Conservation (phyloP, 2,329 filamentous ascomycete genomes). For the Sclerotinia sclerotiorum region DNA sequence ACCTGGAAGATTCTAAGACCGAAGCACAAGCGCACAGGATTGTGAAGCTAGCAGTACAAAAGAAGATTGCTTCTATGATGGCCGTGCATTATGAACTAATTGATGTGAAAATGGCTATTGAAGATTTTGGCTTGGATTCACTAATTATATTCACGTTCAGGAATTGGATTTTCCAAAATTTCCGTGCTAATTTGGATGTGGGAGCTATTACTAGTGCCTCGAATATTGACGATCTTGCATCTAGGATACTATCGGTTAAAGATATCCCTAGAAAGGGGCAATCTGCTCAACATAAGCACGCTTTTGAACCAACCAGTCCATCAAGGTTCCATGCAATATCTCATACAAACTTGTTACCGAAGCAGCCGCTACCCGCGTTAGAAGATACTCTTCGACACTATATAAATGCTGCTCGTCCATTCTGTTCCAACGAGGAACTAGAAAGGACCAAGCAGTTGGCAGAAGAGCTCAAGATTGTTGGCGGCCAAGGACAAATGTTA, state of each 20-base stretch:
- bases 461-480: background rate
- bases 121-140: slow-evolving; percentile 11
- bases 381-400: background rate
- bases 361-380: background rate
- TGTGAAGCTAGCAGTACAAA: background rate
- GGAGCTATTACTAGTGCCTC: background rate
- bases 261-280: background rate
- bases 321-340: background rate
- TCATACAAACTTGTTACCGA: background rate
- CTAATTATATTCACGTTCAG: slow-evolving; percentile 1
- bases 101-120: background rate
- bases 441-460: background rate
- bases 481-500: background rate
- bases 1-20: background rate
- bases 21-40: background rate
- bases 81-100: background rate
- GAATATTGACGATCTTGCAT: background rate
- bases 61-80: background rate
- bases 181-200: slow-evolving; percentile 1
- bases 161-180: slow-evolving; percentile 11
- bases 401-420: background rate
- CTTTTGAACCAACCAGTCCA: background rate
- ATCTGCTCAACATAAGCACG: background rate
- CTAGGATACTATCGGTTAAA: background rate
- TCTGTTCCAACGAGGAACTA: background rate